A percentile compares a stretch with the other conserved stretches of the same genome.
These are phyloP conservation scores for Pseudogymnoascus verrucosus DNA, from an alignment of 2,329 filamentous ascomycete species.

Conservation along the genomic window DNA sequence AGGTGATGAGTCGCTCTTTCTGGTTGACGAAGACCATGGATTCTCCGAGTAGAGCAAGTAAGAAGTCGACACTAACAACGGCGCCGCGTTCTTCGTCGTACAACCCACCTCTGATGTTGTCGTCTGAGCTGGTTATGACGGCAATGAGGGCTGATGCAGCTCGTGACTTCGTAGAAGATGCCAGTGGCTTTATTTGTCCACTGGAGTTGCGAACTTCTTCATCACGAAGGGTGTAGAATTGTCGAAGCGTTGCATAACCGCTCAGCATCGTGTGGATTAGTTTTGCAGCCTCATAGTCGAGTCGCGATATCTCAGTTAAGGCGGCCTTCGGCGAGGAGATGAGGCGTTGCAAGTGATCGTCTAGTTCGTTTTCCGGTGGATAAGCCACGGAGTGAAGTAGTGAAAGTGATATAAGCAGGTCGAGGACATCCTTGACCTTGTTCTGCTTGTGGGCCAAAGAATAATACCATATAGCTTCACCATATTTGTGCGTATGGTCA, in stretches of 20 bases:
- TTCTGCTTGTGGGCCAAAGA: slow-evolving; percentile 69
- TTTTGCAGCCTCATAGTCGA: slow-evolving; percentile 74
- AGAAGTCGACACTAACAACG: slow-evolving; percentile 80
- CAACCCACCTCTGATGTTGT: slow-evolving; percentile 84
- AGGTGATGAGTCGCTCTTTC: slow-evolving; percentile 51
- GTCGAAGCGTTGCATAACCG: slow-evolving; percentile 84
- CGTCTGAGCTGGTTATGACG: slow-evolving; percentile 78
- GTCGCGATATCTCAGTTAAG: slow-evolving; percentile 61
- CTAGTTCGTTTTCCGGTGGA: slow-evolving; percentile 63
- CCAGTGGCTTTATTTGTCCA: slow-evolving; percentile 31
- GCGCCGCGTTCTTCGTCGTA: slow-evolving; percentile 75
- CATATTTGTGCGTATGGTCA: slow-evolving; percentile 67
- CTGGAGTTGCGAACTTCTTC: slow-evolving; percentile 38
- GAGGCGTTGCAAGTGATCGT: slow-evolving; percentile 61
- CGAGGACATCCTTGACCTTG: slow-evolving; percentile 78
- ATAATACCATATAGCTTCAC: slow-evolving; percentile 84
- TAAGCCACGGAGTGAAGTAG: slow-evolving; percentile 78
- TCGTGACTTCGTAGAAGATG: slow-evolving; percentile 56
- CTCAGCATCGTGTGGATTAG: slow-evolving; percentile 79
- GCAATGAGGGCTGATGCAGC: slow-evolving; percentile 68
- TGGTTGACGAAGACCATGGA: slow-evolving; percentile 67
- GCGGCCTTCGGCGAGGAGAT: slow-evolving; percentile 64
- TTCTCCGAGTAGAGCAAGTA: slow-evolving; percentile 78
- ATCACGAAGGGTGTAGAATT: slow-evolving; percentile 86
- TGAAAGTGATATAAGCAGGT: slow-evolving; percentile 79